Conservation (phyloP, 306 rosid species). For the Adenanthera pavonina region DNA sequence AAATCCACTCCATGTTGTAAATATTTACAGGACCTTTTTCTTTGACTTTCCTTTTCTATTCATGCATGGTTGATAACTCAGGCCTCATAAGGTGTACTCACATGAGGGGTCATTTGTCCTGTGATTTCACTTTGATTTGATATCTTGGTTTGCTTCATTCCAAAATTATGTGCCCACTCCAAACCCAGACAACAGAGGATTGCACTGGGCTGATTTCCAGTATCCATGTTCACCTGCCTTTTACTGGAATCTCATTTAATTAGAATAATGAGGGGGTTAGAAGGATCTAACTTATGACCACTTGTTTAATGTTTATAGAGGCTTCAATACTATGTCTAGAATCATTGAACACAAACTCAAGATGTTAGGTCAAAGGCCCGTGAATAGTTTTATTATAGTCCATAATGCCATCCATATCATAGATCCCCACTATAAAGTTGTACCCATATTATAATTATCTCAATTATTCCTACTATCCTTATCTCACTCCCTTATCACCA, state of each 20-base stretch:
- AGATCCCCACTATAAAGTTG: background rate
- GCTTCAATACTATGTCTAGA: background rate
- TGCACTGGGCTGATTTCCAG: background rate
- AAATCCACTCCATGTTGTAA: slow-evolving; percentile 29
- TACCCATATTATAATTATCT: background rate
- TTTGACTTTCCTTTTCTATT: slow-evolving; percentile 8
- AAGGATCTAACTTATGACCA: background rate
- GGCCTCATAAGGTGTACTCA: background rate
- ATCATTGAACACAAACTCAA: background rate
- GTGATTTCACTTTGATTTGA: slow-evolving; percentile 16
- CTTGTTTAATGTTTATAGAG: background rate
- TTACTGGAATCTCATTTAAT: background rate
- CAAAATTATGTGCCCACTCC: slow-evolving; percentile 29
- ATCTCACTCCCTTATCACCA: background rate
- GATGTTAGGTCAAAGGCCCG: background rate
- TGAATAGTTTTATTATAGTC: background rate
- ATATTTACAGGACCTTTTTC: slow-evolving; percentile 2
- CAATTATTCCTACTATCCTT: background rate
- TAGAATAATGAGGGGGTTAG: background rate
- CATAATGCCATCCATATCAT: too few species aligned
- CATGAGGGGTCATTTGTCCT: background rate
- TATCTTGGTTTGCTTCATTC: slow-evolving; percentile 28
- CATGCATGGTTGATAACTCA: background rate
- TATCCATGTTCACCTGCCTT: background rate
- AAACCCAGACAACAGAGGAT: slow-evolving; percentile 14